These are phyloP conservation scores for Cryptomeria japonica DNA, from an alignment of 75 land plant genomes.

Conservation along the genomic window DNA sequence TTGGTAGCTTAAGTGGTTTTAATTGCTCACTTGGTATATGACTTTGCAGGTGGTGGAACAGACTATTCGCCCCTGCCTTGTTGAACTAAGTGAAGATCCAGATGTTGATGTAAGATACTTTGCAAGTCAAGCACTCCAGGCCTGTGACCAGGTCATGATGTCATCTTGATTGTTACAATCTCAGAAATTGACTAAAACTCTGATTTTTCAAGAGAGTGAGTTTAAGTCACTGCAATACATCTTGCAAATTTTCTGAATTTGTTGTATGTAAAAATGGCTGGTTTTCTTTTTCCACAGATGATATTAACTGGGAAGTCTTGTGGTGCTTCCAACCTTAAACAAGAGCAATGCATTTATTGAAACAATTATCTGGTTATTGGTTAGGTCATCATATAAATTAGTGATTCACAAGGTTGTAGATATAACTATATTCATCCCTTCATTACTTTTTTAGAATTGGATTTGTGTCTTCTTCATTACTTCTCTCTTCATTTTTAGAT, in stretches of 20 bases:
- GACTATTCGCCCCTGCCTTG: slow-evolving; percentile 69
- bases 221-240: not conserved
- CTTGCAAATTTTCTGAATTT: not conserved
- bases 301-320: not conserved
- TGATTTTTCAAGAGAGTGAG: not conserved
- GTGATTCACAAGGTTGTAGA: not conserved
- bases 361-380: not conserved
- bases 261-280: not conserved
- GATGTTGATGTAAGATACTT: slow-evolving; percentile 94
- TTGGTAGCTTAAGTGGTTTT: not conserved
- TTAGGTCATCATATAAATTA: not conserved
- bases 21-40: not conserved
- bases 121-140: slow-evolving; percentile 79
- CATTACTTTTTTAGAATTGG: not conserved
- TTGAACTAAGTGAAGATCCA: slow-evolving; percentile 87
- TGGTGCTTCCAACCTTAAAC: not conserved
- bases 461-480: not conserved
- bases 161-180: slow-evolving; percentile 13
- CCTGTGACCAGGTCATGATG: slow-evolving; percentile 80
- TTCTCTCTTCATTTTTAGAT: not conserved
- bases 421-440: not conserved
- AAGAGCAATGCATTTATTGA: not conserved
- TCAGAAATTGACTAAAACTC: not conserved
- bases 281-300: not conserved
- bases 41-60: slow-evolving; percentile 76